These are phyloP conservation scores for Echeveria elegans DNA, from an alignment of 164 flowering plant genomes.

Conservation along the genomic window DNA sequence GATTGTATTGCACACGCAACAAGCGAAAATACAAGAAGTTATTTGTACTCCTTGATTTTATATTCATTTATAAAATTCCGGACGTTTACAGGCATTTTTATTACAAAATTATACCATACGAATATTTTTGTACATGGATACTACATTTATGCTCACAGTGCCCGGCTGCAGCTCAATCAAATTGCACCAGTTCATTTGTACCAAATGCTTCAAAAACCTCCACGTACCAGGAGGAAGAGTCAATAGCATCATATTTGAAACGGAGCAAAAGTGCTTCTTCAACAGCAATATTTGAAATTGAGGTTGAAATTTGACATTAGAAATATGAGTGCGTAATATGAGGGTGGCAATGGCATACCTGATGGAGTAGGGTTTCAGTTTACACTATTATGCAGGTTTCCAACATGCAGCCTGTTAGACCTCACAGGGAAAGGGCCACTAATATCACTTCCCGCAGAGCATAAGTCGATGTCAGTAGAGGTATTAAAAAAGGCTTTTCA, in stretches of 20 bases:
- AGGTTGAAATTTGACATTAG: too few species aligned
- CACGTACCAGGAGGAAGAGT: not conserved
- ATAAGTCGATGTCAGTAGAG: slow-evolving; percentile 1
- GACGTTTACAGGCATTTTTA: too few species aligned
- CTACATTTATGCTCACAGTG: not conserved
- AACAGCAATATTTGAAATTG: not conserved
- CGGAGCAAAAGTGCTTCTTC: not conserved
- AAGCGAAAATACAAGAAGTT: too few species aligned
- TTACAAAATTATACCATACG: too few species aligned
- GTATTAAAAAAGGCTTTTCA: slow-evolving; percentile 1
- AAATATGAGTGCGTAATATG: not conserved
- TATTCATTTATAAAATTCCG: too few species aligned
- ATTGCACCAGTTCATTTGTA: not conserved
- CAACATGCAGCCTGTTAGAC: not conserved
- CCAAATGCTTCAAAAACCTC: slow-evolving; percentile 1
- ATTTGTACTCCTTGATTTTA: too few species aligned
- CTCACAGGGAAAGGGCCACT: not conserved
- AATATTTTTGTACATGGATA: not conserved
- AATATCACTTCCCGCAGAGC: not conserved
- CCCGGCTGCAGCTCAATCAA: not conserved
- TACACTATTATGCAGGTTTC: not conserved
- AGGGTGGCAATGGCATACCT: not conserved
- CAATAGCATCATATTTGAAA: not conserved
- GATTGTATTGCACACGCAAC: too few species aligned
- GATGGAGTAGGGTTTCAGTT: not conserved